These are phyloP conservation scores for Fusarium sp. DNA, from an alignment of 2,329 filamentous ascomycete genomes.

Conservation along the genomic window DNA sequence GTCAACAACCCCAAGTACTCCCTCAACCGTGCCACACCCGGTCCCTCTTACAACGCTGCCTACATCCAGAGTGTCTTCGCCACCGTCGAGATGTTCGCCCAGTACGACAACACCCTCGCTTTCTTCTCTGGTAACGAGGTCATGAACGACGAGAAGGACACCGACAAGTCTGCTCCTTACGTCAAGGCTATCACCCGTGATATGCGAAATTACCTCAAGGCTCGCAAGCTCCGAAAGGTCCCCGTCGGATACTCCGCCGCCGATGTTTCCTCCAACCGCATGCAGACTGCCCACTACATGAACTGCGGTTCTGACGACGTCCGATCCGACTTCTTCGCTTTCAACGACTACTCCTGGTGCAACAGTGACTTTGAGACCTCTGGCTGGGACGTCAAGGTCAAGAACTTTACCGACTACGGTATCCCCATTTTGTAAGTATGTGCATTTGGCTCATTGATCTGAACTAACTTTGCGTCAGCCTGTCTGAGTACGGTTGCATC, in stretches of 20 bases:
- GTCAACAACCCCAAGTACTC: constrained; percentile 93
- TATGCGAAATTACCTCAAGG: constrained; percentile 76
- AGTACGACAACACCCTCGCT: constrained; percentile 88
- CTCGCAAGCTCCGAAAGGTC: constrained; percentile 71
- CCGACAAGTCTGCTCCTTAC: constrained; percentile 75
- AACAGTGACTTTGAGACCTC: constrained; percentile 76
- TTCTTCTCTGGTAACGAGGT: constrained; percentile 89
- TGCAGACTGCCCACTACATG: constrained; percentile 90
- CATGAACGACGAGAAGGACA: constrained; percentile 74
- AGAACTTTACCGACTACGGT: constrained; percentile 87
- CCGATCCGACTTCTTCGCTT: constrained; percentile 89
- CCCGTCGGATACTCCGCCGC: constrained; percentile 84
- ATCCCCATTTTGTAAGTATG: constrained; percentile 80
- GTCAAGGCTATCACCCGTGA: constrained; percentile 85
- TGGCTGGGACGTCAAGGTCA: constrained; percentile 89
- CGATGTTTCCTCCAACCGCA: constrained; percentile 86
- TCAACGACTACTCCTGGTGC: constrained; percentile 93
- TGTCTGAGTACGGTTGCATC: constrained; percentile 94
- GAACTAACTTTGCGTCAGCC: constrained; percentile 54
- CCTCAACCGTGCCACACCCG: constrained; percentile 83
- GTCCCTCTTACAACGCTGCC: constrained; percentile 83
- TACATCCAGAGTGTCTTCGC: constrained; percentile 90
- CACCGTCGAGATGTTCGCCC: constrained; percentile 84
- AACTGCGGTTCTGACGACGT: constrained; percentile 89
- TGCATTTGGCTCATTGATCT: not conserved